These are phyloP conservation scores for Zarea fungicola DNA, from an alignment of 2,329 filamentous ascomycete genomes.

Conservation along the genomic window DNA sequence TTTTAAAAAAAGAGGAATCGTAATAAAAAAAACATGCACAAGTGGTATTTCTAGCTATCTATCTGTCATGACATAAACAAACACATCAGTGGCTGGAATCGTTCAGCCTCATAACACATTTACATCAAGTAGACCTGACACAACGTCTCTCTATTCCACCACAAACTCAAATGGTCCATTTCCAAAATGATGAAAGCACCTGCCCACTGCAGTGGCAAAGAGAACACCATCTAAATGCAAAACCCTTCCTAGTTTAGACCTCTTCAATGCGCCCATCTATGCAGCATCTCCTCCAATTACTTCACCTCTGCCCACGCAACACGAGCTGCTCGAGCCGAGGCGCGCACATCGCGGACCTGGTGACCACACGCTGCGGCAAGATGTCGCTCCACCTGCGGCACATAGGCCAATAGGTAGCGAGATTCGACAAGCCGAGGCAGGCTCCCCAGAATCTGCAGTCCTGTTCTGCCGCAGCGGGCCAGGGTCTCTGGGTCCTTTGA, in stretches of 20 bases:
- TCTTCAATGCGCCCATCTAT: not conserved
- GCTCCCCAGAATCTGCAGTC: conserved; percentile 42
- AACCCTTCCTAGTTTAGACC: not conserved
- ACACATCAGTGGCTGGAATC: not conserved
- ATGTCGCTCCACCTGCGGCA: conserved; percentile 40
- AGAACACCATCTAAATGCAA: not conserved
- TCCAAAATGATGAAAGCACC: not conserved
- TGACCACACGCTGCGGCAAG: conserved; percentile 50
- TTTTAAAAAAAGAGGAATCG: not conserved
- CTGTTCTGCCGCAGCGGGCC: conserved; percentile 39
- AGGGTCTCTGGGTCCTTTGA: conserved; percentile 19
- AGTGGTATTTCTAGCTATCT: conserved; percentile 10
- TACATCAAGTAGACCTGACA: too few relatives aligned
- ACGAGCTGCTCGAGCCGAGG: conserved; percentile 43
- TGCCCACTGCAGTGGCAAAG: not conserved
- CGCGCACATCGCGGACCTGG: conserved; percentile 46
- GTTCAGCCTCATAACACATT: too few relatives aligned
- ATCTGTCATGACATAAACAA: not conserved
- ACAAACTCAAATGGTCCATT: not conserved
- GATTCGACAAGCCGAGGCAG: conserved; percentile 46
- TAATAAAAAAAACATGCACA: not conserved
- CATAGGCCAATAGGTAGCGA: conserved; percentile 39
- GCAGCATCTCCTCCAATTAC: conserved; percentile 13
- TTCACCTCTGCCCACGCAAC: conserved; percentile 42
- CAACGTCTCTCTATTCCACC: not conserved